Evolutionary conservation across 148 eudicot species (phyloP).

Genomic region (Agrostemma githago): DNA sequence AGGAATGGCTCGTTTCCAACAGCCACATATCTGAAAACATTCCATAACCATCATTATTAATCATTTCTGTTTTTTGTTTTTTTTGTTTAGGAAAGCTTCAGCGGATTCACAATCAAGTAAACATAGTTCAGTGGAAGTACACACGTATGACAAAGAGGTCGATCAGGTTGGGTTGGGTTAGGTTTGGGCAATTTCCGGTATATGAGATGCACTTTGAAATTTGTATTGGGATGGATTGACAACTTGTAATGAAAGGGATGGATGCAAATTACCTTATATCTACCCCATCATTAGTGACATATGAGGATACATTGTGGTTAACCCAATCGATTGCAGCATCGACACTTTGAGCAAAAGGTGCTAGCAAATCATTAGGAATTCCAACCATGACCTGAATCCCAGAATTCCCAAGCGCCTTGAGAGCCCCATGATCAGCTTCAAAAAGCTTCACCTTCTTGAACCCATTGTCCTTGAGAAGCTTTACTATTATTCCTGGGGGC

Average conservation of each 20-base stretch:
- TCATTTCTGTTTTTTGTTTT: neutral
- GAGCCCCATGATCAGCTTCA: conserved; percentile 69
- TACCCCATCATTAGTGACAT: conserved; percentile 52
- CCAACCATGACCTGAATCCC: conserved; percentile 97
- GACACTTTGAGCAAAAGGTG: conserved; percentile 57
- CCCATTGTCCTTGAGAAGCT: conserved; percentile 75
- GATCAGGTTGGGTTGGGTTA: too few relatives aligned
- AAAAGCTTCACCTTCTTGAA: conserved; percentile 88
- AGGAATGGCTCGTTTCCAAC: conserved; percentile 97
- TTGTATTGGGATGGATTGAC: neutral
- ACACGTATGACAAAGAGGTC: too few relatives aligned
- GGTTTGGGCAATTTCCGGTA: too few relatives aligned
- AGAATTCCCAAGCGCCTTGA: conserved; percentile 76
- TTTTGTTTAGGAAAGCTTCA: too few relatives aligned
- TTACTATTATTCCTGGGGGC: conserved; percentile 64
- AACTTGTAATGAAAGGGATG: neutral
- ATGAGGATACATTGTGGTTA: conserved; percentile 58
- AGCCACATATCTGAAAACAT: conserved; percentile 66
- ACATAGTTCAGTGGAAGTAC: too few relatives aligned
- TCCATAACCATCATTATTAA: neutral
- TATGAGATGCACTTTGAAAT: too few relatives aligned
- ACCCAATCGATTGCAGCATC: conserved; percentile 81
- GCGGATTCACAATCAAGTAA: too few relatives aligned
- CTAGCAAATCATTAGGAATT: conserved; percentile 82
- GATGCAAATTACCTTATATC: conserved; percentile 58